A percentile compares a stretch with the other conserved stretches of the same genome.
Conservation (phyloP, 164 flowering plant species). For the Pachysandra terminalis region DNA sequence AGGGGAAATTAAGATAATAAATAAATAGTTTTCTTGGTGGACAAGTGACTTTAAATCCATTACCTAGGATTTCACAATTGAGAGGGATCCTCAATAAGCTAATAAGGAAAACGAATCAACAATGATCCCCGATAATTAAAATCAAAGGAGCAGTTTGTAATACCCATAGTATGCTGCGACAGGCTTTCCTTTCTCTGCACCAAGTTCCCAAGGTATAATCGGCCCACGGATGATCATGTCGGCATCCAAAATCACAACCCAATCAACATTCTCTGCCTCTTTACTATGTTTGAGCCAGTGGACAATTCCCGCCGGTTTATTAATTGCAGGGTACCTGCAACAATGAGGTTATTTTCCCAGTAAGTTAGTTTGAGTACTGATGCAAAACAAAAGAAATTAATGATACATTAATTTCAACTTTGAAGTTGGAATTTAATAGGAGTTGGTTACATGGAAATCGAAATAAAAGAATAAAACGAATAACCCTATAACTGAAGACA, state of each 20-base stretch:
- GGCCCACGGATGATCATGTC: slow-evolving; percentile 94
- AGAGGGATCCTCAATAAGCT: background rate
- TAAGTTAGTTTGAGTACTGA: too few species aligned
- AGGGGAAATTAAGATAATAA: too few species aligned
- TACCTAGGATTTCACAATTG: too few species aligned
- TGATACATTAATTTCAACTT: background rate
- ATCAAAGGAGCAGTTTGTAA: background rate
- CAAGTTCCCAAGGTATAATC: slow-evolving; percentile 93
- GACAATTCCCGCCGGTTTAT: slow-evolving; percentile 90
- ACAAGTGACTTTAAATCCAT: too few species aligned
- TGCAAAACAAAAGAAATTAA: background rate
- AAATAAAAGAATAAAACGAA: too few species aligned
- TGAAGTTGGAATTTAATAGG: background rate
- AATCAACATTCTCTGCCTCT: slow-evolving; percentile 90
- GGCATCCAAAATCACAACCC: slow-evolving; percentile 97
- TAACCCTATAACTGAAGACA: too few species aligned
- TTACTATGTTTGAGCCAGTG: slow-evolving; percentile 95
- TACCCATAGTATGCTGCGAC: slow-evolving; percentile 96
- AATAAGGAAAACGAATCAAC: background rate
- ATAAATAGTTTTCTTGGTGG: too few species aligned
- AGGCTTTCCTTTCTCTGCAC: slow-evolving; percentile 88
- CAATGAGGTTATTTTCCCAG: too few species aligned
- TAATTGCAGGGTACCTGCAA: slow-evolving; percentile 95
- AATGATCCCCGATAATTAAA: too few species aligned
- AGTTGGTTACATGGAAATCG: background rate